These are phyloP conservation scores for Blastobotrys peoriensis DNA, from an alignment of 805 yeast genomes.

Conservation along the genomic window DNA sequence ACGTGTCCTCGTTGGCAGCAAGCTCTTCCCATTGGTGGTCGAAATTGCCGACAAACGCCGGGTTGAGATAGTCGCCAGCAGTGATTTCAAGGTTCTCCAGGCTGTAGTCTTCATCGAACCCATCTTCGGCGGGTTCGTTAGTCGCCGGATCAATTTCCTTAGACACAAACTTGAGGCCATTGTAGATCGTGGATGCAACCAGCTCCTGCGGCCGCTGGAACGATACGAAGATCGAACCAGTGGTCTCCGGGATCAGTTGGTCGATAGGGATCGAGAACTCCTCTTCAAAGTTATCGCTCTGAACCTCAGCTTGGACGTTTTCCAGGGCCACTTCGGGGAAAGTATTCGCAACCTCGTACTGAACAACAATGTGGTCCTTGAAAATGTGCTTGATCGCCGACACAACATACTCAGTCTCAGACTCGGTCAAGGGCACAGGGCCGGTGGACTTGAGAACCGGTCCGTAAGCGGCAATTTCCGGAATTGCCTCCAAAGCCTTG, in stretches of 20 bases:
- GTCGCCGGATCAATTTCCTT: slow-evolving; percentile 75
- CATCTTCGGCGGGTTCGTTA: slow-evolving; percentile 66
- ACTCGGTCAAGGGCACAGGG: slow-evolving; percentile 69
- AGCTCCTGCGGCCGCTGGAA: slow-evolving; percentile 50
- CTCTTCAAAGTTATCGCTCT: slow-evolving; percentile 37
- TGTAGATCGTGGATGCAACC: slow-evolving; percentile 47
- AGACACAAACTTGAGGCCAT: slow-evolving; percentile 65
- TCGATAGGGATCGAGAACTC: slow-evolving; percentile 72
- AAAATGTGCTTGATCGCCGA: slow-evolving; percentile 78
- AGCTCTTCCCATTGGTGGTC: slow-evolving; percentile 69
- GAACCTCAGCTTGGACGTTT: slow-evolving; percentile 54
- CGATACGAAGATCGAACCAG: slow-evolving; percentile 74
- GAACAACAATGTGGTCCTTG: slow-evolving; percentile 64
- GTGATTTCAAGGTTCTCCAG: slow-evolving; percentile 69
- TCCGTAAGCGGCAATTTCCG: slow-evolving; percentile 73
- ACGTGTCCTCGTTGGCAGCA: slow-evolving; percentile 45
- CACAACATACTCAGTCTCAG: slow-evolving; percentile 90
- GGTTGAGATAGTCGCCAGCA: slow-evolving; percentile 78
- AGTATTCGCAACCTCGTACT: slow-evolving; percentile 81
- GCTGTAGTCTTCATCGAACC: slow-evolving; percentile 90
- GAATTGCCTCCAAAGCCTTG: slow-evolving; percentile 61
- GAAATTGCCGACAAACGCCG: slow-evolving; percentile 74
- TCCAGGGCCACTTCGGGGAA: slow-evolving; percentile 70
- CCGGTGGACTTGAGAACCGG: slow-evolving; percentile 64
- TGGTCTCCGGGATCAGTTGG: slow-evolving; percentile 60